phyloP scores from a whole-genome alignment of 495 filamentous ascomycete species.

The Gamarada debralockiae region DNA sequence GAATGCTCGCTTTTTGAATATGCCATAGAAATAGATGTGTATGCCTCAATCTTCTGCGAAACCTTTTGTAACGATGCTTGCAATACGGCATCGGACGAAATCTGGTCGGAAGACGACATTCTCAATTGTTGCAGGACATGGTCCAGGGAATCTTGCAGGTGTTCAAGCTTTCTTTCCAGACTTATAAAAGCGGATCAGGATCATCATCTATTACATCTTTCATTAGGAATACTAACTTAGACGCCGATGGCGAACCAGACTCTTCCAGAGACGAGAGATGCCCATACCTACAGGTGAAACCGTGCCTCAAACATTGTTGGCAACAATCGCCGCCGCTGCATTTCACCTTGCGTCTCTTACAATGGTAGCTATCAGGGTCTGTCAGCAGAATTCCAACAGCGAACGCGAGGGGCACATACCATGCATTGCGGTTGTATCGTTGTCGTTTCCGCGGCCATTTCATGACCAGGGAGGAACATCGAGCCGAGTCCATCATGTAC shows the following conservation, averaged over 20 bases:
- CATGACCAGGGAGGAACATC: no score
- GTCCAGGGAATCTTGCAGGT: neutral
- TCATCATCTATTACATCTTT: neutral
- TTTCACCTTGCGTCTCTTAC: constrained; percentile 84
- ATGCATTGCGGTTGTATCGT: constrained; percentile 5
- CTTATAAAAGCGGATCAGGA: neutral
- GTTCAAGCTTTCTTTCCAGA: neutral
- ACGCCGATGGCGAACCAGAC: neutral
- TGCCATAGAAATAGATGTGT: neutral
- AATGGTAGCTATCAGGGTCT: constrained; percentile 57
- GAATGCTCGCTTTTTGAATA: neutral
- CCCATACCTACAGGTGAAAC: constrained; percentile 74
- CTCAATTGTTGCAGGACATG: neutral
- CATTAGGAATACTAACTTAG: neutral
- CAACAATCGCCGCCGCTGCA: constrained; percentile 80
- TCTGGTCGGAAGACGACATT: neutral
- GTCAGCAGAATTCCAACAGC: neutral
- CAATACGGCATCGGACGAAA: neutral
- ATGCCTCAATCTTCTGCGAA: neutral
- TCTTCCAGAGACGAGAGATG: neutral
- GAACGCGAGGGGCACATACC: neutral
- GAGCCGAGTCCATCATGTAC: no score
- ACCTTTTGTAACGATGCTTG: neutral
- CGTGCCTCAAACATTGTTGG: constrained; percentile 72
- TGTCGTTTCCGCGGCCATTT: constrained; percentile 5